Evolutionary conservation across 2,329 filamentous ascomycete genomes (phyloP).

Genomic region (Gremmenia infestans): DNA sequence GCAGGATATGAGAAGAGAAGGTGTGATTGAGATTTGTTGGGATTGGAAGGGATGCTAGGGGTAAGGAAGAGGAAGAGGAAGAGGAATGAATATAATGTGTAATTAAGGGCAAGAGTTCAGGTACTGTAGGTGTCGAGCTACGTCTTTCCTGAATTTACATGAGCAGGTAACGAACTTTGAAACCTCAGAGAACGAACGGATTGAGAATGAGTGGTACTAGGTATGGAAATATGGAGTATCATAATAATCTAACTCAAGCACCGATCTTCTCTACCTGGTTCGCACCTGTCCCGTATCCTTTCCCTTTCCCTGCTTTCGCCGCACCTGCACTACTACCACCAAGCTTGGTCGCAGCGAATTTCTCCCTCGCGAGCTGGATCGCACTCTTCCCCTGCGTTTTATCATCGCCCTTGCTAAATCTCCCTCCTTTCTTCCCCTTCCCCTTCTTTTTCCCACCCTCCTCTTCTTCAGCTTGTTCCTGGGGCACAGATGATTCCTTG

Average conservation of each 20-base stretch:
- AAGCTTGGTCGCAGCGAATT: conserved; percentile 26
- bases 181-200: no score
- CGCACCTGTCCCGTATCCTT: conserved; percentile 11
- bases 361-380: conserved; percentile 30
- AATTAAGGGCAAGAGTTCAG: no score
- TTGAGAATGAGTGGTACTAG: neutral
- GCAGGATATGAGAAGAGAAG: no score
- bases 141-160: no score
- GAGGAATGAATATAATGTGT: no score
- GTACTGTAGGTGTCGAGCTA: no score
- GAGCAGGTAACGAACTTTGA: no score
- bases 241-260: neutral
- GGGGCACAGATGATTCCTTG: neutral
- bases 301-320: conserved; percentile 1
- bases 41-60: no score
- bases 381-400: conserved; percentile 19
- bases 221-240: neutral
- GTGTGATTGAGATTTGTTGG: no score
- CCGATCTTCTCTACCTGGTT: conserved; percentile 5
- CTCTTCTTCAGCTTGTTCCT: conserved; percentile 4
- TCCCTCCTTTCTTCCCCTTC: conserved; percentile 4
- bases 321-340: conserved; percentile 1
- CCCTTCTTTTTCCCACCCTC: conserved; percentile 7
- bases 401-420: conserved; percentile 2
- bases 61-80: no score